Evolutionary conservation across 176 grass and related monocot species (phyloP), one percentile per base, ranked within the genome.

Genomic region (Raddia distichophylla): DNA sequence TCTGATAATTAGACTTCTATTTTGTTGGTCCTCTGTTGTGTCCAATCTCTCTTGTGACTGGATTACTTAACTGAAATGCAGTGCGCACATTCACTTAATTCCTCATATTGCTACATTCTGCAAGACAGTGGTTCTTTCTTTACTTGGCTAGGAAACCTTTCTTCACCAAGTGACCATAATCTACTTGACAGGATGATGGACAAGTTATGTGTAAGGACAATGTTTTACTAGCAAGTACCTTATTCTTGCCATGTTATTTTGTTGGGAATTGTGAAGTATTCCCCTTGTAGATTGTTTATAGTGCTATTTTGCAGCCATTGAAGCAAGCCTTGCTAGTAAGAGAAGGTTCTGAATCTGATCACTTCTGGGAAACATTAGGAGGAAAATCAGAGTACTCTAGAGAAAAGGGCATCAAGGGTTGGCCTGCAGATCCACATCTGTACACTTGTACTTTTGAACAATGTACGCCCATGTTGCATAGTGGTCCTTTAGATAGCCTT

Each of bases 81-180:
- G 93, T 85, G 40, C 27, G 71, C 87, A 1, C 74, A 77, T 84
- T 92, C 90, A 65, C 85, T 95, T 40, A 95, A 92, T 78, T 95
- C 90, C n/a, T 92, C 87, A 1, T 78, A 88, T n/a, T 92, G 90
- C 66, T 95, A 95, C 77, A 95, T 95, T 80, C 85, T 95, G 86
- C 90, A 92, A 86, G 87, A 90, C 34, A 76, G 79, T n/a, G 71
- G 60, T 51, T 88, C 84, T 73, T 86, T 88, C 67, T 86, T 90
- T 62, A 88, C 90, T 20, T 95, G 93, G 93, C 61, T 83, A 22
- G 93, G 93, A 64, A 69, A 79, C 72, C 87, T 86, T 72, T 92
- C 93, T 70, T 90, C 79, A 43, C 70, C 81, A 71, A 82, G 43
- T 15, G 87, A 95, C 71, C 90, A 95, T 73, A 73, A 77, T 79